These are phyloP conservation scores for Nakazawaea populi DNA, from an alignment of 805 yeast species.

Conservation along the genomic window DNA sequence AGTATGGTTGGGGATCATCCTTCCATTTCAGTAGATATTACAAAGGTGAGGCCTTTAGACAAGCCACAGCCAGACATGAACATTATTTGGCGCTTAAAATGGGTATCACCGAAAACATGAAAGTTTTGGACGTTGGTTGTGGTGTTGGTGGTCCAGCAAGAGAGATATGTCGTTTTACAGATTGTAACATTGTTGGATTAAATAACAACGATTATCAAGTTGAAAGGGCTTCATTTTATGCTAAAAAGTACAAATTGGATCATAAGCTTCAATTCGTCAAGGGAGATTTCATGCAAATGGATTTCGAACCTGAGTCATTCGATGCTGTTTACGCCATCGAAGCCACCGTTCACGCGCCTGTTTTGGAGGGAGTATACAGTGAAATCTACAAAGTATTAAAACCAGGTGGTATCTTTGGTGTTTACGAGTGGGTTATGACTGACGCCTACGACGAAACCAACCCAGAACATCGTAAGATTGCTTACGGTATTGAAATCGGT, in stretches of 20 bases:
- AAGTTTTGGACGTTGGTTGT: slow-evolving; percentile 96
- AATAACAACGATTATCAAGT: slow-evolving; percentile 97
- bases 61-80: slow-evolving; percentile 96
- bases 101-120: slow-evolving; percentile 71
- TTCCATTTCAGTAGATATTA: slow-evolving; percentile 96
- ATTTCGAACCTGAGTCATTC: slow-evolving; percentile 80
- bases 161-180: slow-evolving; percentile 89
- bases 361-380: slow-evolving; percentile 88
- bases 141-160: slow-evolving; percentile 99
- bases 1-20: slow-evolving; percentile 98
- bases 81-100: slow-evolving; percentile 88
- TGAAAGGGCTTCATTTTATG: slow-evolving; percentile 81
- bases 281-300: slow-evolving; percentile 99
- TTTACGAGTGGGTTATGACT: slow-evolving; percentile 99
- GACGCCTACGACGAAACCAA: slow-evolving; percentile 83
- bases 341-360: slow-evolving; percentile 98
- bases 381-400: slow-evolving; percentile 93
- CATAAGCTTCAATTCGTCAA: slow-evolving; percentile 80
- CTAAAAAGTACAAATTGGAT: slow-evolving; percentile 57
- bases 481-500: slow-evolving; percentile 96
- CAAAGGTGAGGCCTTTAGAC: slow-evolving; percentile 87
- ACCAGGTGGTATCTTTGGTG: slow-evolving; percentile 98
- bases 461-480: slow-evolving; percentile 86
- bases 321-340: slow-evolving; percentile 98
- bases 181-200: slow-evolving; percentile 79